These are phyloP conservation scores for Zymoseptoria crescenta DNA, from an alignment of 2,329 filamentous ascomycete species.

Conservation along the genomic window DNA sequence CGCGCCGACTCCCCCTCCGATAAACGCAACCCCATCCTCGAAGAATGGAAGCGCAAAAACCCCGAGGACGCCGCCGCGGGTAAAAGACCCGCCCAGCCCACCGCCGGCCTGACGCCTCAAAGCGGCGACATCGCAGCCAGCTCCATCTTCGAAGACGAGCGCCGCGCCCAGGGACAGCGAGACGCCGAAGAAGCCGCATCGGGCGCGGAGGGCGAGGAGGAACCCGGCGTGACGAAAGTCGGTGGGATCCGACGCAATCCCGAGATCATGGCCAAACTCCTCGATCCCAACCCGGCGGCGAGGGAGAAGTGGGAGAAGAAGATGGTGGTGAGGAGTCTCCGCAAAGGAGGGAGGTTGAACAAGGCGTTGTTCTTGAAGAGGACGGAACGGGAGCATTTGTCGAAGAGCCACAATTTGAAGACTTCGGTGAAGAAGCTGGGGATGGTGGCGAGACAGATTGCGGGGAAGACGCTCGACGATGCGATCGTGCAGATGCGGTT, in stretches of 20 bases:
- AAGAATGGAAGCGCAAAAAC: slow-evolving; percentile 43
- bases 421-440: slow-evolving; percentile 90
- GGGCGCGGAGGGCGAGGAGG: slow-evolving; percentile 17
- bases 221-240: slow-evolving; percentile 7
- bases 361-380: slow-evolving; percentile 60
- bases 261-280: slow-evolving; percentile 51
- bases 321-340: slow-evolving; percentile 71
- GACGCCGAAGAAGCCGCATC: slow-evolving; percentile 4
- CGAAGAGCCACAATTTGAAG: slow-evolving; percentile 64
- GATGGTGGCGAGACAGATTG: slow-evolving; percentile 77
- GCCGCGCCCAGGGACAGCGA: slow-evolving; percentile 18
- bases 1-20: slow-evolving; percentile 7
- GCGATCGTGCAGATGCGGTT: slow-evolving; percentile 93
- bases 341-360: slow-evolving; percentile 57
- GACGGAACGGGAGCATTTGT: slow-evolving; percentile 50
- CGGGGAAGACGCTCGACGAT: slow-evolving; percentile 87
- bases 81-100: slow-evolving; percentile 3
- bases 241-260: slow-evolving; percentile 33
- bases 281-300: slow-evolving; percentile 67
- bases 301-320: slow-evolving; percentile 73
- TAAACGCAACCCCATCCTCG: slow-evolving; percentile 51
- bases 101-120: slow-evolving; percentile 17
- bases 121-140: slow-evolving; percentile 40
- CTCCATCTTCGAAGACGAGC: slow-evolving; percentile 47
- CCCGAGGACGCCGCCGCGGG: slow-evolving; percentile 2